Conservation (phyloP, 805 yeast species). For the Yarrowia keelungensis region DNA sequence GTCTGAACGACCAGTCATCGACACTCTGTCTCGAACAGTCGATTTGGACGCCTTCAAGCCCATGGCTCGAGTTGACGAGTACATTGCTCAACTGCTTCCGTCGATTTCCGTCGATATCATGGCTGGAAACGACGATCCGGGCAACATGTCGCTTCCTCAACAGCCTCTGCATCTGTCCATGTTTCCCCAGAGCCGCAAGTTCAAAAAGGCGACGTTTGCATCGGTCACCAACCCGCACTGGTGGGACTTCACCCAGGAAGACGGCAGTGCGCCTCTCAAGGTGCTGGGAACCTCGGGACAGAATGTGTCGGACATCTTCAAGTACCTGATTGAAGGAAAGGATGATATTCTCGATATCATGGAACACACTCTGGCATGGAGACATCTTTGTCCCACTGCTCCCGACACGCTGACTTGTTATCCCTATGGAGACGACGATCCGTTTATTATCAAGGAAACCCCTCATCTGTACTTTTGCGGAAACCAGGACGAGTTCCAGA, state of each 20-base stretch:
- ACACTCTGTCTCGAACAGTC: neutral
- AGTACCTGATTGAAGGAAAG: slow-evolving; percentile 60
- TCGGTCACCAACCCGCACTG: slow-evolving; percentile 76
- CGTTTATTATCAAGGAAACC: slow-evolving; percentile 74
- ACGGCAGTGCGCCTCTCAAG: slow-evolving; percentile 48
- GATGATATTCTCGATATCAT: slow-evolving; percentile 60
- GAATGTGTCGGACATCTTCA: slow-evolving; percentile 75
- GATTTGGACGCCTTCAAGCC: slow-evolving; percentile 42
- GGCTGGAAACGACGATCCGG: slow-evolving; percentile 89
- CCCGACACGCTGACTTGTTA: slow-evolving; percentile 94
- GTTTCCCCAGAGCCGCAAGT: slow-evolving; percentile 58
- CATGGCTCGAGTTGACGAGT: slow-evolving; percentile 57
- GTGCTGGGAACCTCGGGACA: slow-evolving; percentile 85
- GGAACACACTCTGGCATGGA: slow-evolving; percentile 79
- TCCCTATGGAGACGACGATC: slow-evolving; percentile 79
- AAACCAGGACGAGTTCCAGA: slow-evolving; percentile 67
- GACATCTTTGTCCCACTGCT: slow-evolving; percentile 89
- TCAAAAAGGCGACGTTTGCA: slow-evolving; percentile 54
- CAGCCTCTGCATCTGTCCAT: slow-evolving; percentile 85
- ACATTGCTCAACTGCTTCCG: slow-evolving; percentile 61
- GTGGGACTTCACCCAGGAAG: slow-evolving; percentile 60
- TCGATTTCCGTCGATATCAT: slow-evolving; percentile 74
- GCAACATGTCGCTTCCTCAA: slow-evolving; percentile 86
- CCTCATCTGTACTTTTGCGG: slow-evolving; percentile 91
- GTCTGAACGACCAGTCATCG: slow-evolving; percentile 25